A percentile compares a stretch with the other conserved stretches of the same genome.
phyloP scores from a whole-genome alignment of 768 basidiomycete species.

The Basidioascus undulatus region DNA sequence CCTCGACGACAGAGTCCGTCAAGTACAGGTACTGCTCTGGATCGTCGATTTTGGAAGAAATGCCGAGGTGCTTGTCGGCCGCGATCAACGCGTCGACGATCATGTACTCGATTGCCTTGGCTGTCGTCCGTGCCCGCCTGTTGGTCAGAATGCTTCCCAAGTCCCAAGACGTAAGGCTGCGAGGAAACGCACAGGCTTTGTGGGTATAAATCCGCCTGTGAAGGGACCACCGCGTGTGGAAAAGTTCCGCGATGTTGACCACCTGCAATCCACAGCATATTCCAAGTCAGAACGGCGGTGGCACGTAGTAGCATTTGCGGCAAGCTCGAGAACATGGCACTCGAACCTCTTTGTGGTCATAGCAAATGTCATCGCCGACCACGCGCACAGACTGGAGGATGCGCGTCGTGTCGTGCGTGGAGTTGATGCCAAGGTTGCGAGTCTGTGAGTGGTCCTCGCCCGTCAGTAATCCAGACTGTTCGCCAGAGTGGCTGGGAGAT shows the following conservation, averaged over 20 bases:
- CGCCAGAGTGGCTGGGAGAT: no score
- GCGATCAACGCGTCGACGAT: constrained; percentile 48
- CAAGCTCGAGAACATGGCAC: no score
- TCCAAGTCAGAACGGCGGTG: no score
- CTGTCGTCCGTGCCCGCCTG: no score
- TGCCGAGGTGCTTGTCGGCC: constrained; percentile 39
- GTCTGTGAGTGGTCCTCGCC: no score
- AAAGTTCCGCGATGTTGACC: constrained; percentile 49
- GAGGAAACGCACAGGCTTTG: constrained; percentile 42
- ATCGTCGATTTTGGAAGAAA: constrained; percentile 32
- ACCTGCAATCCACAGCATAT: no score
- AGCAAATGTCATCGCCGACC: constrained; percentile 48
- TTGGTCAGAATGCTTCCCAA: no score
- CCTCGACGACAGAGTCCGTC: constrained; percentile 39
- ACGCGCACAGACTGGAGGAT: constrained; percentile 53
- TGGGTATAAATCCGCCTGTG: constrained; percentile 66
- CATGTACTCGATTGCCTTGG: constrained; percentile 62
- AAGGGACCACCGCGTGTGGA: constrained; percentile 46
- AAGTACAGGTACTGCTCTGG: constrained; percentile 37
- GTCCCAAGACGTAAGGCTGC: no score
- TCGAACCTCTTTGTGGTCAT: constrained; percentile 42
- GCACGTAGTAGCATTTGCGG: no score
- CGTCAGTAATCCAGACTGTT: no score
- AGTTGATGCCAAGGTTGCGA: no score
- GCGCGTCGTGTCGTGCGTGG: no score